Percentiles rank a stretch among this genome's conserved stretches.
These are phyloP conservation scores for Entomortierella lignicola DNA, from an alignment of 192 early-diverging fungal species.

Conservation along the genomic window DNA sequence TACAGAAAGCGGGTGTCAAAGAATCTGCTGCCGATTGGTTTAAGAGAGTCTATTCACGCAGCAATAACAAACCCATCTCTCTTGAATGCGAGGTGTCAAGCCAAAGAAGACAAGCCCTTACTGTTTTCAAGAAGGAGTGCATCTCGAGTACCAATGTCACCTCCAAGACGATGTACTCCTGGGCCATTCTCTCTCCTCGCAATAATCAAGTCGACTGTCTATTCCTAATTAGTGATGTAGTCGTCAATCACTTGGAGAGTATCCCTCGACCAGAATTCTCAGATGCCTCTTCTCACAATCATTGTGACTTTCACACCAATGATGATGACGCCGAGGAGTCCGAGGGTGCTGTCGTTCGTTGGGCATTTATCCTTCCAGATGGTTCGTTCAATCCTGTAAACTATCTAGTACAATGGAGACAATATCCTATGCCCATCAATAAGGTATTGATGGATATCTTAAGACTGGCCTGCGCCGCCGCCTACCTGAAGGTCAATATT, in stretches of 20 bases:
- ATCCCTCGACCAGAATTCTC: not conserved
- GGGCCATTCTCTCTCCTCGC: slow-evolving; percentile 16
- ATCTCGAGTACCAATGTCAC: slow-evolving; percentile 8
- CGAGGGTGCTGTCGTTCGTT: slow-evolving; percentile 4
- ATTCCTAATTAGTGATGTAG: slow-evolving; percentile 1
- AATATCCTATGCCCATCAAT: slow-evolving; percentile 11
- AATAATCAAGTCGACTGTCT: slow-evolving; percentile 9
- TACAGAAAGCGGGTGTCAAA: slow-evolving; percentile 10
- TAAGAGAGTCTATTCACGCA: not conserved
- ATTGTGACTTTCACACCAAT: not conserved
- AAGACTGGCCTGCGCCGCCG: slow-evolving; percentile 1
- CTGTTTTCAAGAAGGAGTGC: not conserved
- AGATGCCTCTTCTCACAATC: not conserved
- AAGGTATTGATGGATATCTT: slow-evolving; percentile 26
- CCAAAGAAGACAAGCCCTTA: slow-evolving; percentile 4
- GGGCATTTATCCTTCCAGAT: not conserved
- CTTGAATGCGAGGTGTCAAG: slow-evolving; percentile 16
- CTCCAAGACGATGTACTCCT: slow-evolving; percentile 3
- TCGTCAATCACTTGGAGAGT: slow-evolving; percentile 10
- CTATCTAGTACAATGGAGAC: slow-evolving; percentile 16
- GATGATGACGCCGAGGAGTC: not conserved
- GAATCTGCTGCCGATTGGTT: slow-evolving; percentile 19
- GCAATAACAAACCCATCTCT: slow-evolving; percentile 9
- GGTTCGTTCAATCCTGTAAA: slow-evolving; percentile 18
- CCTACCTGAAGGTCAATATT: slow-evolving; percentile 16